These are phyloP conservation scores for Mycena vulgaris DNA, from an alignment of 768 basidiomycete genomes.

Conservation along the genomic window DNA sequence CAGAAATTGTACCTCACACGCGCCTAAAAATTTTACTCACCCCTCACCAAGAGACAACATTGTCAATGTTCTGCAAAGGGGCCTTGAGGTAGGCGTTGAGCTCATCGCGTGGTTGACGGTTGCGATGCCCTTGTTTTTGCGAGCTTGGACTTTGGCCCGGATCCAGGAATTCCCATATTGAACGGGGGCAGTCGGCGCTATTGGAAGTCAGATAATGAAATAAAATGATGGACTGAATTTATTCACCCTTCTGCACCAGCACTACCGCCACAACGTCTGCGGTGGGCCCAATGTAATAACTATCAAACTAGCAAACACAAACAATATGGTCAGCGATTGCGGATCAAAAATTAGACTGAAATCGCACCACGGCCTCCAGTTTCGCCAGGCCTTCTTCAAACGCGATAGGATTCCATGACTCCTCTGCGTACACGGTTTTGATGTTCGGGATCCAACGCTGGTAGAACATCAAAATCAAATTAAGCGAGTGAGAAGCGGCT, in stretches of 20 bases:
- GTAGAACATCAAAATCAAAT: not conserved
- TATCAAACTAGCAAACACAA: not conserved
- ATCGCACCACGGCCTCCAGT: not conserved
- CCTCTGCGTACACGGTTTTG: slow-evolving; percentile 5
- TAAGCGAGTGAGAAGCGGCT: slow-evolving; percentile 11
- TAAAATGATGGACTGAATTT: not conserved
- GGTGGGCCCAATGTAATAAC: not conserved
- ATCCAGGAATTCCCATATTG: slow-evolving; percentile 12
- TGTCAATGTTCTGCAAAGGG: slow-evolving; percentile 12
- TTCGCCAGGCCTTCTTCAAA: not conserved
- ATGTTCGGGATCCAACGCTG: slow-evolving; percentile 14
- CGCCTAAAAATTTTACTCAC: slow-evolving; percentile 27
- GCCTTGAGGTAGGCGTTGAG: too few relatives aligned
- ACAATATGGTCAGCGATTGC: not conserved
- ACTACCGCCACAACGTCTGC: not conserved
- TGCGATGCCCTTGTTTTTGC: not conserved
- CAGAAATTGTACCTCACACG: too few relatives aligned
- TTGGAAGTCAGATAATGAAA: not conserved
- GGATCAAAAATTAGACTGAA: not conserved
- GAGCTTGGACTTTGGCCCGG: not conserved
- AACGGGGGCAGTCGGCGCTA: not conserved
- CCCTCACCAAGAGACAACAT: slow-evolving; percentile 43
- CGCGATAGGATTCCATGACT: not conserved
- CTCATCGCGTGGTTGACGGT: not conserved
- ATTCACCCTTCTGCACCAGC: not conserved